These are phyloP conservation scores for Wickerhamiella cacticola DNA, from an alignment of 805 yeast species.

Conservation along the genomic window DNA sequence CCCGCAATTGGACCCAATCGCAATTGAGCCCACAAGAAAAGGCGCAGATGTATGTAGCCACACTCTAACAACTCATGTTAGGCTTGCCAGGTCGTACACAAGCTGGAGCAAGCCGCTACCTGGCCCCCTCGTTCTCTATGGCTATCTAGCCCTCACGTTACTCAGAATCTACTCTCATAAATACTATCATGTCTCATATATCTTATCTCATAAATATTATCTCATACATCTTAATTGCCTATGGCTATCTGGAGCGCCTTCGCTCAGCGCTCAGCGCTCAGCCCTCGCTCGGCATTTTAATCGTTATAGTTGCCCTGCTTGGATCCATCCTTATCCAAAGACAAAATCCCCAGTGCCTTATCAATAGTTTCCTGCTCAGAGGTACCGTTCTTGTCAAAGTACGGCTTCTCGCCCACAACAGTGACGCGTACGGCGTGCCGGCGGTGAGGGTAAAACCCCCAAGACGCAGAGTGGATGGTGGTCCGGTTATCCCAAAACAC, in stretches of 20 bases:
- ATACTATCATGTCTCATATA: too few relatives aligned
- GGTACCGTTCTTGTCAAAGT: constrained; percentile 21
- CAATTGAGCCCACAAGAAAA: too few relatives aligned
- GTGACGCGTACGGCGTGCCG: constrained; percentile 69
- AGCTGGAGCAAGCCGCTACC: too few relatives aligned
- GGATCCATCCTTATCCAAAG: constrained; percentile 25
- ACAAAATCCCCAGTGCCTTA: constrained; percentile 20
- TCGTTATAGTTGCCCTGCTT: constrained; percentile 27
- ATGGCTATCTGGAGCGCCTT: not conserved
- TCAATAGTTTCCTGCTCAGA: constrained; percentile 23
- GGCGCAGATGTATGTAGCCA: too few relatives aligned
- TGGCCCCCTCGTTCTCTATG: not conserved
- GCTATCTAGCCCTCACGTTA: too few relatives aligned
- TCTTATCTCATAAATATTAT: not conserved
- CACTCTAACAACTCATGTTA: too few relatives aligned
- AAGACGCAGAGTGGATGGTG: constrained; percentile 53
- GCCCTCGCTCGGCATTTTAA: constrained; percentile 13
- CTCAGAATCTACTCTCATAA: too few relatives aligned
- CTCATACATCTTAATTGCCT: not conserved
- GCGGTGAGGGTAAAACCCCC: constrained; percentile 58
- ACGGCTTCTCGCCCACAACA: constrained; percentile 62
- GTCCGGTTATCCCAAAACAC: constrained; percentile 74
- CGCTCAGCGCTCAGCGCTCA: not conserved
- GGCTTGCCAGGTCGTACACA: too few relatives aligned
- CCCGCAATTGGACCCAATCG: too few relatives aligned